Evolutionary conservation across 331 rosid genomes (phyloP).

Genomic region (Quercus phellos): DNA sequence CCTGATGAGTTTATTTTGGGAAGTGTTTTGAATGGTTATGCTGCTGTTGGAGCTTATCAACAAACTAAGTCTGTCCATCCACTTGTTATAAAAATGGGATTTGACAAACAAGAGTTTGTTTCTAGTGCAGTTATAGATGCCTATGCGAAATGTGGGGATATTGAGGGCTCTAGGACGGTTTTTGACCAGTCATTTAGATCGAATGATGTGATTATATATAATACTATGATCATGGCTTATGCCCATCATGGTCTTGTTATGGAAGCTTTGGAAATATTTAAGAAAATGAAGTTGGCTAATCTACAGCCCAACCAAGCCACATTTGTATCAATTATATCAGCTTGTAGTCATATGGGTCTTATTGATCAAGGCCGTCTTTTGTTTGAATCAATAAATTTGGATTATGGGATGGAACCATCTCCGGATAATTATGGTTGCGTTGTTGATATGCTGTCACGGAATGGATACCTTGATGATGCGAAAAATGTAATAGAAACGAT

Average conservation of each 20-base stretch:
- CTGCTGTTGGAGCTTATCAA: conserved; percentile 30
- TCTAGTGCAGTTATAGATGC: conserved; percentile 53
- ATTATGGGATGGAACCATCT: conserved; percentile 36
- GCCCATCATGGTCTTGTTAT: conserved; percentile 48
- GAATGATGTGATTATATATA: conserved; percentile 41
- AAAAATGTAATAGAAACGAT: conserved; percentile 32
- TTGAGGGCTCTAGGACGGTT: conserved; percentile 29
- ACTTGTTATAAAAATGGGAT: conserved; percentile 42
- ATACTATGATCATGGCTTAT: conserved; percentile 49
- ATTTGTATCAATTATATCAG: conserved; percentile 47
- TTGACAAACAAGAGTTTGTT: conserved; percentile 36
- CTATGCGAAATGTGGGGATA: conserved; percentile 53
- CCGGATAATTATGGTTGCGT: conserved; percentile 44
- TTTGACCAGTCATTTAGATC: conserved; percentile 23
- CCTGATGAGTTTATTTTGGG: conserved; percentile 53
- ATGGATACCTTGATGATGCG: conserved; percentile 49
- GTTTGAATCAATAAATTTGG: conserved; percentile 30
- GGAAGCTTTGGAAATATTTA: conserved; percentile 37
- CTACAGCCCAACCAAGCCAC: conserved; percentile 51
- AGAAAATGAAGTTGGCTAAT: conserved; percentile 38
- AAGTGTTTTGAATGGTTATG: conserved; percentile 44
- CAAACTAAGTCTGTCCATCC: conserved; percentile 37
- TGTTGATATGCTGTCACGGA: conserved; percentile 53
- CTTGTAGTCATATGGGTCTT: conserved; percentile 50
- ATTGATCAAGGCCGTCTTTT: conserved; percentile 35